These are phyloP conservation scores for Flaveria ramosissima DNA, from an alignment of 129 eudicot species.

Conservation along the genomic window DNA sequence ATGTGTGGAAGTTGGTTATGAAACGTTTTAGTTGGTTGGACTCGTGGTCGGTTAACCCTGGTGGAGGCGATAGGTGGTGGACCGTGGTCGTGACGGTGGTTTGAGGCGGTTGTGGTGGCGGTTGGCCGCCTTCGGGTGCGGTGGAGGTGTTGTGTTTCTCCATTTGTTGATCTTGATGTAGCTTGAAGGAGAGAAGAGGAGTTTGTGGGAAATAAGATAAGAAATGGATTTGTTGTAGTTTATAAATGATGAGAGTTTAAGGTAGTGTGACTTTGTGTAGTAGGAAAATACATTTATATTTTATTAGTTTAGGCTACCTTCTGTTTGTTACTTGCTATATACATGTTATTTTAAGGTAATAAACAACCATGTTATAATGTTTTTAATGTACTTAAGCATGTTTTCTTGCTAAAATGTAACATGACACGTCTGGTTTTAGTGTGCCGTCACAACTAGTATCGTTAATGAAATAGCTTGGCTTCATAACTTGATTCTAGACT, in stretches of 20 bases:
- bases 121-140: neutral
- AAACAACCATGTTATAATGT: too few relatives aligned
- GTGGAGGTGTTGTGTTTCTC: neutral
- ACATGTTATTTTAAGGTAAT: too few relatives aligned
- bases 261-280: conserved; percentile 6
- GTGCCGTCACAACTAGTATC: too few relatives aligned
- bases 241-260: conserved; percentile 16
- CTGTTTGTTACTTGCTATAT: neutral
- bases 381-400: too few relatives aligned
- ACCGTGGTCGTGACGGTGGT: neutral
- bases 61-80: conserved; percentile 47
- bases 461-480: too few relatives aligned
- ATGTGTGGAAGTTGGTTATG: conserved; percentile 64
- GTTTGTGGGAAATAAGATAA: conserved; percentile 27
- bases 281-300: neutral
- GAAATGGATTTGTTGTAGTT: conserved; percentile 25
- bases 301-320: neutral
- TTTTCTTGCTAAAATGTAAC: too few relatives aligned
- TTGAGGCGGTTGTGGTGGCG: conserved; percentile 4
- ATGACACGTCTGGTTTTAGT: too few relatives aligned
- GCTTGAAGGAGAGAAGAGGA: conserved; percentile 13
- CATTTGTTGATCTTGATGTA: conserved; percentile 4
- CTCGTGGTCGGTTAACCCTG: conserved; percentile 55
- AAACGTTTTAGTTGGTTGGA: conserved; percentile 34
- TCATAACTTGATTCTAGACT: too few relatives aligned